Percentiles rank a stretch among this genome's conserved stretches.
Conservation (phyloP, 257 asterid species). For the Handroanthus guayacan region DNA sequence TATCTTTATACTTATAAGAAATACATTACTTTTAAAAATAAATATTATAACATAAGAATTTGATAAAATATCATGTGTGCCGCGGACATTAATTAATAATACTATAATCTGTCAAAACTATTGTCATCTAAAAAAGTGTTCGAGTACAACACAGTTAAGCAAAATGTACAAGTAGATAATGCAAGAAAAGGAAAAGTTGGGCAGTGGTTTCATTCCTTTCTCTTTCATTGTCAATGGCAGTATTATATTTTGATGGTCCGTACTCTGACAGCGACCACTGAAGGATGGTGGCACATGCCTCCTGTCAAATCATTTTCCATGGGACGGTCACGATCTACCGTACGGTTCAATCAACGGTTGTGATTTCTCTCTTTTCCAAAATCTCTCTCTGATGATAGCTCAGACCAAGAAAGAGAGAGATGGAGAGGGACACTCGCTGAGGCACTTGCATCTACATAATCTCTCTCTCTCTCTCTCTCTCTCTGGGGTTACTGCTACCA, state of each 20-base stretch:
- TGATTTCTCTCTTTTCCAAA: slow-evolving; percentile 41
- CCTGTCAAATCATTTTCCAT: slow-evolving; percentile 75
- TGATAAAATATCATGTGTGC: too few species aligned
- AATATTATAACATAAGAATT: too few species aligned
- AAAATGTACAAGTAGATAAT: slow-evolving; percentile 28
- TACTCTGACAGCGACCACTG: slow-evolving; percentile 97
- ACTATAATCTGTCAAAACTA: background rate
- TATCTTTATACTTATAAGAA: too few species aligned
- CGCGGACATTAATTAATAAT: too few species aligned
- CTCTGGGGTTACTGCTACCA: slow-evolving; percentile 62
- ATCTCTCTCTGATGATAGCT: slow-evolving; percentile 39
- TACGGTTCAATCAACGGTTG: slow-evolving; percentile 61
- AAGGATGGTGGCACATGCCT: slow-evolving; percentile 98
- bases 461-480: slow-evolving; percentile 38
- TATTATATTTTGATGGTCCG: slow-evolving; percentile 64
- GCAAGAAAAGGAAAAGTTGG: slow-evolving; percentile 30
- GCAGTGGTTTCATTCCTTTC: slow-evolving; percentile 28
- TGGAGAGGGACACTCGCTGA: slow-evolving; percentile 49
- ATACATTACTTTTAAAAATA: too few species aligned
- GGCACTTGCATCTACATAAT: slow-evolving; percentile 41
- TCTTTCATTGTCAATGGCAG: slow-evolving; percentile 51
- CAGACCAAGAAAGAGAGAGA: slow-evolving; percentile 35
- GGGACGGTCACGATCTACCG: slow-evolving; percentile 62
- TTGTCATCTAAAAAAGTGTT: background rate
- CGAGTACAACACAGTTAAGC: slow-evolving; percentile 31